Conservation (phyloP, 306 rosid species). For the Cicer bijugum region DNA sequence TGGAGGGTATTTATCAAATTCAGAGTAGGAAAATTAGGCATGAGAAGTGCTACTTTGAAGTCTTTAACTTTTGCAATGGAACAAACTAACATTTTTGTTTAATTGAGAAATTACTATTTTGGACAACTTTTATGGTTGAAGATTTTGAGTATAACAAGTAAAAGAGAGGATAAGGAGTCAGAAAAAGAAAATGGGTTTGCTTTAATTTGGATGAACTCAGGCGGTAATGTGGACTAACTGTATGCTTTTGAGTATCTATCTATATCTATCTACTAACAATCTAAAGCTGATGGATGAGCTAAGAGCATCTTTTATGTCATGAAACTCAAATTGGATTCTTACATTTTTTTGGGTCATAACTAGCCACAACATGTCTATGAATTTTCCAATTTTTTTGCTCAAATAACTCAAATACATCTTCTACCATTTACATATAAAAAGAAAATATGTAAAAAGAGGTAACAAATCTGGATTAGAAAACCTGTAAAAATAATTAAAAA, state of each 20-base stretch:
- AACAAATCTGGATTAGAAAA: background rate
- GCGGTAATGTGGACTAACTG: conserved; percentile 36
- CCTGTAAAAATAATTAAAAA: background rate
- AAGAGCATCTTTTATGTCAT: background rate
- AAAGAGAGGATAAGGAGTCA: conserved; percentile 1
- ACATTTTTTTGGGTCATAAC: no score
- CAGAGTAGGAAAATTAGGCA: background rate
- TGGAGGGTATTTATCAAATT: background rate
- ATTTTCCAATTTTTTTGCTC: no score
- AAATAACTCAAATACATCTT: no score
- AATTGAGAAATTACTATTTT: background rate
- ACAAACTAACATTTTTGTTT: background rate
- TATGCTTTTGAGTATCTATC: conserved; percentile 10
- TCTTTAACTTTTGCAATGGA: background rate
- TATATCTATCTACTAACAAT: conserved; percentile 33
- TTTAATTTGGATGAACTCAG: conserved; percentile 48
- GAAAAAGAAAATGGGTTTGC: conserved; percentile 46
- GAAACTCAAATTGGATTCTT: no score
- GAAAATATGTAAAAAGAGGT: no score
- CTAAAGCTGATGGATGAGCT: conserved; percentile 5
- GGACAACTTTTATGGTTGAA: conserved; percentile 13
- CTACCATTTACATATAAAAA: no score
- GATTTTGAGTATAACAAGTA: background rate
- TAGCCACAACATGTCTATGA: no score
- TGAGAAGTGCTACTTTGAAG: background rate